These are phyloP conservation scores for Suhomyces kunorum DNA, from an alignment of 1,139 yeast genomes.

Conservation along the genomic window DNA sequence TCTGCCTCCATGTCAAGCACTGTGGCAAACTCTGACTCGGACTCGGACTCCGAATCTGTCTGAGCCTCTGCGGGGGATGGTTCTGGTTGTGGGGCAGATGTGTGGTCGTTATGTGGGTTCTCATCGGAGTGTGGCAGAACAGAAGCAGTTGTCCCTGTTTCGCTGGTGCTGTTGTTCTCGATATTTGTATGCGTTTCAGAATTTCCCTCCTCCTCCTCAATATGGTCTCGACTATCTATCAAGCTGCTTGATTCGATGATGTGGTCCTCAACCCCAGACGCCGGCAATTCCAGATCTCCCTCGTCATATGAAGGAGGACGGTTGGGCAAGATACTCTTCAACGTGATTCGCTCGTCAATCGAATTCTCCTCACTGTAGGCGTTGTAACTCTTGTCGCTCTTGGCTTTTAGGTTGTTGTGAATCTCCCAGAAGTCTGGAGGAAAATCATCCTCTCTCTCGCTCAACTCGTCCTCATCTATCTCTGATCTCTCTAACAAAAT, in stretches of 20 bases:
- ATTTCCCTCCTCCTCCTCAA: neutral
- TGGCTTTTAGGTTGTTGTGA: constrained; percentile 20
- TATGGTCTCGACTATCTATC: neutral
- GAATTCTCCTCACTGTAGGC: constrained; percentile 40
- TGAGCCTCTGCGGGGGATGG: neutral
- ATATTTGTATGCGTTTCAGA: neutral
- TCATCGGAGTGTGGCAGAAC: too few relatives aligned
- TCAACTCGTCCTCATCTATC: constrained; percentile 51
- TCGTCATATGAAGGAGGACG: constrained; percentile 41
- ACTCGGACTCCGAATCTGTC: constrained; percentile 1
- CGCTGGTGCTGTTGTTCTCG: too few relatives aligned
- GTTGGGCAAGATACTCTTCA: constrained; percentile 37
- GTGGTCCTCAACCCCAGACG: neutral
- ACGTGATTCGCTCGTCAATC: constrained; percentile 43
- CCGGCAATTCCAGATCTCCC: constrained; percentile 11
- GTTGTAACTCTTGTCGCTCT: constrained; percentile 41
- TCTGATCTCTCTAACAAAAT: constrained; percentile 57
- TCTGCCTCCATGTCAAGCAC: neutral
- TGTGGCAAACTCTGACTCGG: constrained; percentile 1
- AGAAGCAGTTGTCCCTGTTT: too few relatives aligned
- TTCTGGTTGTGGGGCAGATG: too few relatives aligned
- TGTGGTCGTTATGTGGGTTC: too few relatives aligned
- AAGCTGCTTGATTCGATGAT: constrained; percentile 7
- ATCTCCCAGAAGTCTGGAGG: constrained; percentile 58
- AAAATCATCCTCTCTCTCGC: constrained; percentile 50